These are phyloP conservation scores for Salix viminalis DNA, from an alignment of 345 rosid genomes.

Conservation along the genomic window DNA sequence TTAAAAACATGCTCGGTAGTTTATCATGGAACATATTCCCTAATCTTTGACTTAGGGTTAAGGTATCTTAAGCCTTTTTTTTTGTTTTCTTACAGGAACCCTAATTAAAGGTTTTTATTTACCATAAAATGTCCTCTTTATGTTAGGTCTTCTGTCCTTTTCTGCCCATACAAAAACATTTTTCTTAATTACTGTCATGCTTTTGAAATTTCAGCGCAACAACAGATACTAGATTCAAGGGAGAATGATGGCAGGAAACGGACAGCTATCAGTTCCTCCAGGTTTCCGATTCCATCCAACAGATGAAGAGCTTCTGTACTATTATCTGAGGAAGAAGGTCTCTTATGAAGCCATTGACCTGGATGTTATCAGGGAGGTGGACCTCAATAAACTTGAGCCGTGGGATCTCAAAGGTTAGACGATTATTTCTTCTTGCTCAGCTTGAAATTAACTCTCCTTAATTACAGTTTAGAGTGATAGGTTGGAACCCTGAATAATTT, in stretches of 20 bases:
- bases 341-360: conserved; percentile 92
- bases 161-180: neutral
- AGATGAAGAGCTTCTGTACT: conserved; percentile 90
- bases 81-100: neutral
- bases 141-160: neutral
- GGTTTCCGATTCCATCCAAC: conserved; percentile 97
- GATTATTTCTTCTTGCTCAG: no score
- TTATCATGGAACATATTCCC: neutral
- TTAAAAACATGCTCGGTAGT: neutral
- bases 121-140: neutral
- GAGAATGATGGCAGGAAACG: conserved; percentile 59
- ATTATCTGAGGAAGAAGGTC: conserved; percentile 90
- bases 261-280: conserved; percentile 81
- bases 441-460: neutral
- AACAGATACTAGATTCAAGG: neutral
- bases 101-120: neutral
- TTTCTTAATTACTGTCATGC: neutral
- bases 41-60: neutral
- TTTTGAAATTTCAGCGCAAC: conserved; percentile 1
- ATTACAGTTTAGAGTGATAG: neutral
- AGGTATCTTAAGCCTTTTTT: neutral
- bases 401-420: conserved; percentile 93
- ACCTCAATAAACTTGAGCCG: conserved; percentile 97
- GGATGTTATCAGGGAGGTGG: conserved; percentile 91
- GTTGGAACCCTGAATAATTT: neutral